Percentiles rank a stretch among this genome's conserved stretches.
These are phyloP conservation scores for Bassia scoparia DNA, from an alignment of 148 eudicot genomes.

Conservation along the genomic window DNA sequence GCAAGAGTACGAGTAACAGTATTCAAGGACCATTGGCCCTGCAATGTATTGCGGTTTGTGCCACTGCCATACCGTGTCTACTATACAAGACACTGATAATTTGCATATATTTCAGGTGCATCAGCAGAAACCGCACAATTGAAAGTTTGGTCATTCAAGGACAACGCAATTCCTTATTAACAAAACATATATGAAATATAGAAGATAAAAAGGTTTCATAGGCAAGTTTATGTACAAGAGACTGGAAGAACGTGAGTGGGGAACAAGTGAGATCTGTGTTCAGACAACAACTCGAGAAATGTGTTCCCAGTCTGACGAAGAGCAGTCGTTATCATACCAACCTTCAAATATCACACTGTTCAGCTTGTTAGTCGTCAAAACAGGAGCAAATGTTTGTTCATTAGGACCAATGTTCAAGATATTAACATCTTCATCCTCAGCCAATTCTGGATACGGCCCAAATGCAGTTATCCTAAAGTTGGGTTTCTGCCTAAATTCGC, in stretches of 20 bases:
- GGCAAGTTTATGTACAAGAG: slow-evolving; percentile 15
- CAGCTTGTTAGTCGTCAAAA: slow-evolving; percentile 21
- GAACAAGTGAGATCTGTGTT: slow-evolving; percentile 18
- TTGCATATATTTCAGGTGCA: not conserved
- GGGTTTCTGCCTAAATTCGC: slow-evolving; percentile 15
- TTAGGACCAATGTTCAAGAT: slow-evolving; percentile 15
- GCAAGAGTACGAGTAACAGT: no score
- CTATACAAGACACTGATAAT: not conserved
- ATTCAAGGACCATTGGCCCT: no score
- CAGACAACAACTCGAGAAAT: slow-evolving; percentile 50
- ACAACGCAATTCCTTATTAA: slow-evolving; percentile 25
- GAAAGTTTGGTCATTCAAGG: slow-evolving; percentile 16
- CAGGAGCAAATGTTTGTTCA: slow-evolving; percentile 20
- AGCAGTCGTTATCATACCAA: slow-evolving; percentile 47
- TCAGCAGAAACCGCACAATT: slow-evolving; percentile 7
- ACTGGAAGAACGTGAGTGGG: not conserved
- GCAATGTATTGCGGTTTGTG: no score
- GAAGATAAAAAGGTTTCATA: not conserved
- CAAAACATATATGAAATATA: not conserved
- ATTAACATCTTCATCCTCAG: slow-evolving; percentile 24
- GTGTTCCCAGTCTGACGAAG: slow-evolving; percentile 83
- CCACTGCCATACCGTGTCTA: not conserved
- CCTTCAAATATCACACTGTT: slow-evolving; percentile 36
- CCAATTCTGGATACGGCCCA: slow-evolving; percentile 28
- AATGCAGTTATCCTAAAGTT: slow-evolving; percentile 17